Base-by-base conservation (phyloP, 352 stramenopile species). In the Hyphochytrium catenoides region DNA sequence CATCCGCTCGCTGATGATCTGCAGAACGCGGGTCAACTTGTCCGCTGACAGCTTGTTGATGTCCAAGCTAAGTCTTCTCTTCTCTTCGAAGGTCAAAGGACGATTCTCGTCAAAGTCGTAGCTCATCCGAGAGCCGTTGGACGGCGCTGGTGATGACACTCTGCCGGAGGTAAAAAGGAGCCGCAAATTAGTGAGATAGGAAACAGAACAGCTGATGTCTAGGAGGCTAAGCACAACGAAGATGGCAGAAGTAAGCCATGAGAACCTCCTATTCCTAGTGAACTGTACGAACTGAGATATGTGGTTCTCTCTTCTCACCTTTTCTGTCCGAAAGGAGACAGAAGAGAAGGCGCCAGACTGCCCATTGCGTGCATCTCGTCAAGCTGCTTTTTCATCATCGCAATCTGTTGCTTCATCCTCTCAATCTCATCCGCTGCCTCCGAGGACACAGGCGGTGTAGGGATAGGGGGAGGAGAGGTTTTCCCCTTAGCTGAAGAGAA, bases 1-100 rank as follows among this genome's bases (percentile, higher is more conserved):
- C 26, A 82, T 60, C n/a, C 67, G 70, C 38, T 85, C 70, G 3
- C 67, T 60, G 44, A 85, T 85, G 31, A 85, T 82, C 42, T 85
- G 70, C 9, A 85, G 59, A 11, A 85, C 65, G 27, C 70, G 59
- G 37, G 78, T 79, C 39, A 85, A 77, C 36, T 85, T 85, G 34
- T 85, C 68, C 45, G 78, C 61, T 0, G 70, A 66, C 6, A 85
- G 52, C 14, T 66, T 50, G 37, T 70, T 70, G 27, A 85, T 77
- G 19, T 85, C 70, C 5, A 59, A 53, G 37, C 66, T 74, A 25
- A 85, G 45, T 8, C 66, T 63, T 30, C 63, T 63, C 43, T 82
- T 85, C 25, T 85, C 70, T 29, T 61, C 57, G 32, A 77, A 60
- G 19, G 61, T 74, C 70, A 85, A 82, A 14, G 70, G 67, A 38